Evolutionary conservation across 2,329 filamentous ascomycete species (phyloP).

Genomic region (Microascus cirrosus): DNA sequence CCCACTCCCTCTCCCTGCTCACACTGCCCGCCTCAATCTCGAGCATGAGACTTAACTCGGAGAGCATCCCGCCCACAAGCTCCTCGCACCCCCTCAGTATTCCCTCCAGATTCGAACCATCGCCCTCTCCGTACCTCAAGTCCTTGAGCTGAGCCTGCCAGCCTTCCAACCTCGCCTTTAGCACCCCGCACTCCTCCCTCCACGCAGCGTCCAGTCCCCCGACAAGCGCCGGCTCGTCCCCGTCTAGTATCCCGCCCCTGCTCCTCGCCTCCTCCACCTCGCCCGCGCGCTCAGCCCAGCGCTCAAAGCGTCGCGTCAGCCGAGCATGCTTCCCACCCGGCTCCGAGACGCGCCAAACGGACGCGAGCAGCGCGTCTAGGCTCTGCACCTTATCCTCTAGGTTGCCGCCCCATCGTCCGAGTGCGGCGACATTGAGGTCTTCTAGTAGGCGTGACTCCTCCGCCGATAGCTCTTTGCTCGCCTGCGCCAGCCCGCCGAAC

Average conservation of each 20-base stretch:
- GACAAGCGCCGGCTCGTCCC: constrained; percentile 34
- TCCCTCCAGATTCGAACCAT: constrained; percentile 32
- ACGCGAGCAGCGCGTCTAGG: constrained; percentile 44
- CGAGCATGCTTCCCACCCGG: constrained; percentile 43
- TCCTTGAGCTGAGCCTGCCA: constrained; percentile 27
- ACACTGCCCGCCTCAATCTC: constrained; percentile 48
- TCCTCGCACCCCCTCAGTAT: constrained; percentile 35
- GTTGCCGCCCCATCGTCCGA: constrained; percentile 37
- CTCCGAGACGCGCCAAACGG: constrained; percentile 47
- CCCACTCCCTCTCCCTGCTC: constrained; percentile 46
- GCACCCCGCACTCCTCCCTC: constrained; percentile 43
- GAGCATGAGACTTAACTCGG: constrained; percentile 51
- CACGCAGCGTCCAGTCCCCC: constrained; percentile 44
- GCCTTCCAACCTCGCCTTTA: constrained; percentile 42
- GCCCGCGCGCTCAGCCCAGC: constrained; percentile 39
- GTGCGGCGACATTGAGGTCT: constrained; percentile 35
- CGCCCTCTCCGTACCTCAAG: constrained; percentile 18
- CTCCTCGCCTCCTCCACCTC: constrained; percentile 33
- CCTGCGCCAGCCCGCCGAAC: constrained; percentile 27
- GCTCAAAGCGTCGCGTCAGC: constrained; percentile 45
- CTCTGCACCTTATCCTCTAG: constrained; percentile 46
- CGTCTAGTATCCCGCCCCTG: constrained; percentile 20
- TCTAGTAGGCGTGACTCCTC: constrained; percentile 34
- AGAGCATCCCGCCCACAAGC: constrained; percentile 47
- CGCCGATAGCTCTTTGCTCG: constrained; percentile 20